These are phyloP conservation scores for Crithidia brevicula DNA, from an alignment of 208 protist species.

Conservation along the genomic window DNA sequence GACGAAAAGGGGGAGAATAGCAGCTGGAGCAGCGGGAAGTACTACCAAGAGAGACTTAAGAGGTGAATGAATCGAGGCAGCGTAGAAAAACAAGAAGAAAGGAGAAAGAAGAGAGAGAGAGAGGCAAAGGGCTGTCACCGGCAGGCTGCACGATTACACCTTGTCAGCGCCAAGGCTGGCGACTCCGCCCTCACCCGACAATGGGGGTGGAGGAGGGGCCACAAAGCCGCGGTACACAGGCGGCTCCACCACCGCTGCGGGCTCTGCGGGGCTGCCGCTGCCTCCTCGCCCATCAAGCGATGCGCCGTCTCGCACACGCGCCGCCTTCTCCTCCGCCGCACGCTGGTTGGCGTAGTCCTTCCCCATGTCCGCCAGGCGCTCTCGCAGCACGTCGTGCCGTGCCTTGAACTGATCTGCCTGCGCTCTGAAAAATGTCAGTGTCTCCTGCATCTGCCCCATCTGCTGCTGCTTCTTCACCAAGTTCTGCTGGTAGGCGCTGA, in stretches of 20 bases:
- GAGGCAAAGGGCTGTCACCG: too few species aligned
- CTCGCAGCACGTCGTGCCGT: slow-evolving; percentile 70
- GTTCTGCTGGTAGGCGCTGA: slow-evolving; percentile 93
- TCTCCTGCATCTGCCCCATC: slow-evolving; percentile 90
- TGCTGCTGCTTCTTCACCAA: slow-evolving; percentile 93
- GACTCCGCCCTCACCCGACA: not conserved
- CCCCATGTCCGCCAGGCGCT: slow-evolving; percentile 57
- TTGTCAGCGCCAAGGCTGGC: not conserved
- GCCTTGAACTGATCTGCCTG: slow-evolving; percentile 81
- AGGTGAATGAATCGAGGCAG: too few species aligned
- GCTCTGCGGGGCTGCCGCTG: not conserved
- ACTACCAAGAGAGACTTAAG: too few species aligned
- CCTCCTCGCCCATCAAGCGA: not conserved
- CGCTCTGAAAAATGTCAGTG: slow-evolving; percentile 79
- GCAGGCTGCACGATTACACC: too few species aligned
- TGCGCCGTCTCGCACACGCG: not conserved
- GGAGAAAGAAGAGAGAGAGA: too few species aligned
- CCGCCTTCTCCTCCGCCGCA: slow-evolving; percentile 18
- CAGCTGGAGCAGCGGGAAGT: too few species aligned
- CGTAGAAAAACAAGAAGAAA: too few species aligned
- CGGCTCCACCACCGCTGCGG: not conserved
- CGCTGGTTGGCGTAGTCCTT: slow-evolving; percentile 42
- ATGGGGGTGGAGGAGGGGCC: slow-evolving; percentile 6
- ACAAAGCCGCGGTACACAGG: slow-evolving; percentile 29
- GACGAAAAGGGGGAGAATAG: too few species aligned